Conservation (phyloP, 352 stramenopile genomes). For the Globisporangium parvum region DNA sequence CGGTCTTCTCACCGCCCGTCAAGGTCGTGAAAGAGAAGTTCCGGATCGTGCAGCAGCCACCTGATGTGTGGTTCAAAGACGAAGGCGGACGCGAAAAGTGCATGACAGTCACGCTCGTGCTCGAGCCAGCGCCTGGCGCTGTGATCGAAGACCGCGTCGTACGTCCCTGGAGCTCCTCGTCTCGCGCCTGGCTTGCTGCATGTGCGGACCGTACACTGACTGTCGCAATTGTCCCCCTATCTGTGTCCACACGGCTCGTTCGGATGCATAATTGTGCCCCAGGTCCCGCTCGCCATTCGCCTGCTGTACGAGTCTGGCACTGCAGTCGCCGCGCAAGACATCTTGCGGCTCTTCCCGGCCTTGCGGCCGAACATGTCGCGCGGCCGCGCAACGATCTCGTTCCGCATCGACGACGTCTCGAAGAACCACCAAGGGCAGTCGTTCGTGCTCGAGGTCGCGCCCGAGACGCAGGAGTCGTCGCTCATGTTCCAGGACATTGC, state of each 20-base stretch:
- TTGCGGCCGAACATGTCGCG: constrained; percentile 85
- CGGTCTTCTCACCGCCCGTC: constrained; percentile 56
- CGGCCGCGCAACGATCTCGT: constrained; percentile 82
- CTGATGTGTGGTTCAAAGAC: constrained; percentile 96
- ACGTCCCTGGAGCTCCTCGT: background rate
- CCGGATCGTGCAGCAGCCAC: constrained; percentile 67
- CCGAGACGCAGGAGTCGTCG: constrained; percentile 77
- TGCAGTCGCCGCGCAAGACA: constrained; percentile 86
- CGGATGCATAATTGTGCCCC: background rate
- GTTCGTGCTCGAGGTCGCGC: constrained; percentile 88
- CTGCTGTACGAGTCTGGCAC: constrained; percentile 85
- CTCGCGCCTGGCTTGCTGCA: too few species aligned
- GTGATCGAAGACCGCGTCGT: constrained; percentile 73
- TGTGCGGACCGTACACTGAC: background rate
- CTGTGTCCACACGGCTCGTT: background rate
- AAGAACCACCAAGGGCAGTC: constrained; percentile 97
- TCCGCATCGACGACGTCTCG: constrained; percentile 95
- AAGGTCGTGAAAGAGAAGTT: constrained; percentile 77
- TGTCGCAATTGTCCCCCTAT: background rate
- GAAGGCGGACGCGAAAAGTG: constrained; percentile 94
- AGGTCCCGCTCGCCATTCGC: constrained; percentile 53
- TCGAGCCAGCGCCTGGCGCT: constrained; percentile 64
- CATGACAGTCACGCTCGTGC: constrained; percentile 84
- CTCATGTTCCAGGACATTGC: constrained; percentile 90
- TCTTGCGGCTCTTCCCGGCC: constrained; percentile 84